phyloP scores from a whole-genome alignment of 805 yeast species.

The Candida michaelii region DNA sequence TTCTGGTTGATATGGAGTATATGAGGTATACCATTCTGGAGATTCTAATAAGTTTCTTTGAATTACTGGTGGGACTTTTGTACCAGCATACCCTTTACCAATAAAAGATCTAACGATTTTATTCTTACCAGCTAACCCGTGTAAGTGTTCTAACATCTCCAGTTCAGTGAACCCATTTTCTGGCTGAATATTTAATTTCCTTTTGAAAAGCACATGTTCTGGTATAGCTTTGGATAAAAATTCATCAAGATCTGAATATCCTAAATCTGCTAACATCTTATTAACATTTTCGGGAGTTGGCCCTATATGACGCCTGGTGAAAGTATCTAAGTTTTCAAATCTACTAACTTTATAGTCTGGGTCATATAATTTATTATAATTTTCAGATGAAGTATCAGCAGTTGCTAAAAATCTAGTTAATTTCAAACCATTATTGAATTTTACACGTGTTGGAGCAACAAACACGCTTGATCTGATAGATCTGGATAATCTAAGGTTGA shows the following conservation, averaged over 20 bases:
- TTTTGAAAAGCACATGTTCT: constrained; percentile 63
- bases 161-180: constrained; percentile 75
- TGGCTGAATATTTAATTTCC: constrained; percentile 69
- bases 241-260: constrained; percentile 63
- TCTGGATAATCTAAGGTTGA: too few species aligned
- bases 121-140: constrained; percentile 72
- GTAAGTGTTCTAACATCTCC: constrained; percentile 70
- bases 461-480: too few species aligned
- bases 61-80: constrained; percentile 85
- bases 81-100: constrained; percentile 94
- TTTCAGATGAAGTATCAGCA: constrained; percentile 57
- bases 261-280: constrained; percentile 65
- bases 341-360: constrained; percentile 29
- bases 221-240: constrained; percentile 80
- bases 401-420: constrained; percentile 21
- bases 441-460: too few species aligned
- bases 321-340: constrained; percentile 63
- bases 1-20: constrained; percentile 98
- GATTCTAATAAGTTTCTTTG: constrained; percentile 89
- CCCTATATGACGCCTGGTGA: constrained; percentile 89
- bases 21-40: constrained; percentile 98
- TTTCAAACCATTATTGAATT: too few species aligned
- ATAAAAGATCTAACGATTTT: constrained; percentile 71
- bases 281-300: constrained; percentile 63
- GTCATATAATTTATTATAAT: constrained; percentile 48